These are phyloP conservation scores for Trametes punicea DNA, from an alignment of 768 basidiomycete species.

Conservation along the genomic window DNA sequence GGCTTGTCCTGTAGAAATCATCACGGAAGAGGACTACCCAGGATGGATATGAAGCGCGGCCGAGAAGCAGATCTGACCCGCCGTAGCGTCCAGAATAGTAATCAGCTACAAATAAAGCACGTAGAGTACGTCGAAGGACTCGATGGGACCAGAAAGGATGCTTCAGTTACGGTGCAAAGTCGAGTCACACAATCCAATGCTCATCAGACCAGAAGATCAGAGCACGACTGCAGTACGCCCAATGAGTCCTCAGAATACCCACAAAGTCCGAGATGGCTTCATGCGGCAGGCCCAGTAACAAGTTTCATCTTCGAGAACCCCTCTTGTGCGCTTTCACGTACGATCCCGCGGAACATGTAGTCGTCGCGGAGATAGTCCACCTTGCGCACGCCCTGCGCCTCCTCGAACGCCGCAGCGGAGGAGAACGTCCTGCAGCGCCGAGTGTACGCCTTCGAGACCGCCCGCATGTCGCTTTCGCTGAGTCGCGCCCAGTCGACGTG, in stretches of 20 bases:
- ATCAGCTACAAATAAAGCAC: background rate
- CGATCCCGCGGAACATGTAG: conserved; percentile 37
- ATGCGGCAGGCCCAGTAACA: conserved; percentile 16
- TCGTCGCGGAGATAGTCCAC: conserved; percentile 38
- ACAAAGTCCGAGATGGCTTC: background rate
- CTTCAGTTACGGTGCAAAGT: background rate
- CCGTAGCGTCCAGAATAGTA: background rate
- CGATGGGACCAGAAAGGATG: background rate
- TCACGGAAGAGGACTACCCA: too few relatives aligned
- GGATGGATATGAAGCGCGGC: too few relatives aligned
- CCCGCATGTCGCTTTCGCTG: conserved; percentile 28
- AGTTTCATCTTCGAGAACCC: conserved; percentile 27
- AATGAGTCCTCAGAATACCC: background rate
- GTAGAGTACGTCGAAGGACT: background rate
- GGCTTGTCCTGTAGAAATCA: too few relatives aligned
- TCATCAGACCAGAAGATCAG: background rate
- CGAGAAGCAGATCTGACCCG: too few relatives aligned
- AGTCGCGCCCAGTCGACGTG: conserved; percentile 36
- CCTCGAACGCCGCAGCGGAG: conserved; percentile 31
- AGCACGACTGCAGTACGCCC: background rate
- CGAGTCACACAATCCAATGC: background rate
- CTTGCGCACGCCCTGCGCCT: conserved; percentile 37
- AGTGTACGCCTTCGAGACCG: conserved; percentile 36
- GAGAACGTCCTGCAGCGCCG: conserved; percentile 33
- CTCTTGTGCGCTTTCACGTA: conserved; percentile 24